These are phyloP conservation scores for Earliella scabrosa DNA, from an alignment of 1,284 basidiomycete genomes.

Conservation along the genomic window DNA sequence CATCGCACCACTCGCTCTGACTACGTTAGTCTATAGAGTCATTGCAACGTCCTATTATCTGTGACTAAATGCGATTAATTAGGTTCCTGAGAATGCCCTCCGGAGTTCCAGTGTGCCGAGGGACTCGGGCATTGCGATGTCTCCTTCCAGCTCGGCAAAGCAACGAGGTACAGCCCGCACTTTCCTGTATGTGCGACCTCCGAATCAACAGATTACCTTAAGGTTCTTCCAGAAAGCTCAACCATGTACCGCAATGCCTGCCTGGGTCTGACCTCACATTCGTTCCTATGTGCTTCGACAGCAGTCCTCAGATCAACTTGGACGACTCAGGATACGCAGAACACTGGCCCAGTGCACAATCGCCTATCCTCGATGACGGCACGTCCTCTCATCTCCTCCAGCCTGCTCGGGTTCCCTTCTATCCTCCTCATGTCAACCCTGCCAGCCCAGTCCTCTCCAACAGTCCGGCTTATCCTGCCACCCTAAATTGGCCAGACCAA, in stretches of 20 bases:
- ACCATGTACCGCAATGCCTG: neutral
- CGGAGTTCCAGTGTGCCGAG: too few species aligned
- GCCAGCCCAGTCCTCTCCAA: neutral
- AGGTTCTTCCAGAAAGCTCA: neutral
- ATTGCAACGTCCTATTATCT: too few species aligned
- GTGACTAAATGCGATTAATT: too few species aligned
- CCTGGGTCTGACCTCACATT: constrained; percentile 20
- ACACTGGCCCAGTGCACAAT: neutral
- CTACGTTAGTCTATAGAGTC: too few species aligned
- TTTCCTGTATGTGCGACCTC: too few species aligned
- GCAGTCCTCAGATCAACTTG: constrained; percentile 13
- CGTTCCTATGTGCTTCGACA: constrained; percentile 30
- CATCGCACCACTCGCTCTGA: too few species aligned
- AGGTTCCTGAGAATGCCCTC: too few species aligned
- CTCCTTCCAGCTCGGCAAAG: neutral
- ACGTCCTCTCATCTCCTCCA: neutral
- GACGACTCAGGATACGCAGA: constrained; percentile 24
- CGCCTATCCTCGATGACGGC: neutral
- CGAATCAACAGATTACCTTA: neutral
- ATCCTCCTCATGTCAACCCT: neutral
- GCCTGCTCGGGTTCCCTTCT: constrained; percentile 21
- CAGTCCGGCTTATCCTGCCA: too few species aligned
- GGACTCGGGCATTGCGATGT: too few species aligned
- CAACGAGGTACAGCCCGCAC: neutral
- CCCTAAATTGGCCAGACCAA: too few species aligned